phyloP scores from a whole-genome alignment of 2,329 filamentous ascomycete genomes.

The Colletotrichum limetticola region DNA sequence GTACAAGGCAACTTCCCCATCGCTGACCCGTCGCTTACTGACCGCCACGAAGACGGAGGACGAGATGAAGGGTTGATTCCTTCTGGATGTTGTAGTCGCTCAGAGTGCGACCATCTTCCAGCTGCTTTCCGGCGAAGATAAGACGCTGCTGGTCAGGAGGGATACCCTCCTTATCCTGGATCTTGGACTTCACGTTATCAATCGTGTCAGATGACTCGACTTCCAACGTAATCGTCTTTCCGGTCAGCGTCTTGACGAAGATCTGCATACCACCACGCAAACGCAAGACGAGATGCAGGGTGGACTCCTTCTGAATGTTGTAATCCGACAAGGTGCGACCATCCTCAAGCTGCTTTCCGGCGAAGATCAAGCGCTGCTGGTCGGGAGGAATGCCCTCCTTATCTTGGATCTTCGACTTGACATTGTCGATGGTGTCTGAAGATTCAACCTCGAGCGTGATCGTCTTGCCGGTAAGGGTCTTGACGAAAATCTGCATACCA shows the following conservation, averaged over 20 bases:
- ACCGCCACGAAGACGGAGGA: slow-evolving; percentile 88
- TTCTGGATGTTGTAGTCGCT: slow-evolving; percentile 93
- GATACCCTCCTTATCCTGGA: slow-evolving; percentile 97
- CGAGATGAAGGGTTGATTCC: slow-evolving; percentile 78
- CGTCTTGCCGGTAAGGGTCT: slow-evolving; percentile 91
- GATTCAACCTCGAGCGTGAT: slow-evolving; percentile 93
- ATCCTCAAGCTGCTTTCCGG: slow-evolving; percentile 93
- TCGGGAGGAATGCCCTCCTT: slow-evolving; percentile 95
- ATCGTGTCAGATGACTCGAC: slow-evolving; percentile 92
- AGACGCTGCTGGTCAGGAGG: slow-evolving; percentile 95
- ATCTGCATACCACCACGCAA: slow-evolving; percentile 85
- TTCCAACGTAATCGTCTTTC: slow-evolving; percentile 92
- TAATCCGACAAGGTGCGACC: slow-evolving; percentile 92
- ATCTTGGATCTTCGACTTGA: slow-evolving; percentile 93
- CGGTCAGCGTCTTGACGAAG: slow-evolving; percentile 86
- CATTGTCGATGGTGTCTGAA: slow-evolving; percentile 92
- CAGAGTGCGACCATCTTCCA: slow-evolving; percentile 92
- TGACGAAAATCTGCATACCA: slow-evolving; percentile 91
- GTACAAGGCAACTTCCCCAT: not conserved
- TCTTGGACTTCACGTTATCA: slow-evolving; percentile 96
- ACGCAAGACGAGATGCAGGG: slow-evolving; percentile 82
- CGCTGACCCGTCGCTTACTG: slow-evolving; percentile 9
- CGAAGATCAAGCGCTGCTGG: slow-evolving; percentile 93
- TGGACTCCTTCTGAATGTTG: slow-evolving; percentile 95
- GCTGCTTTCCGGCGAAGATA: slow-evolving; percentile 96